phyloP scores from a whole-genome alignment of 1,284 basidiomycete species.

The Coniophora puteana region DNA sequence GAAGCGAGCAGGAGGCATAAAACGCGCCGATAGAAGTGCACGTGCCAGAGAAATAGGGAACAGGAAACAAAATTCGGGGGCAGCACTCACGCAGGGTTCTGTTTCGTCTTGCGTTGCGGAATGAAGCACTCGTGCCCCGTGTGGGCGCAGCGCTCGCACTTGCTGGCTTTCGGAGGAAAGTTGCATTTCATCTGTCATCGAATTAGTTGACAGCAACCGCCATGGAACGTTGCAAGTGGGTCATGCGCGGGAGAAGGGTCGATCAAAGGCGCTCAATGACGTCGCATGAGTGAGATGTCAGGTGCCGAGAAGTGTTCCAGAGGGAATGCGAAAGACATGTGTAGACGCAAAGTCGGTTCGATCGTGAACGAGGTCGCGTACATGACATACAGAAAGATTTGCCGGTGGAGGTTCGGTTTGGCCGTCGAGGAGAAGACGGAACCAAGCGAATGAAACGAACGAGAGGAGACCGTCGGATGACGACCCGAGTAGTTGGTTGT shows the following conservation, averaged over 20 bases:
- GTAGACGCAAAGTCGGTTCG: slow-evolving; percentile 5
- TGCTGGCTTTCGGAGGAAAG: slow-evolving; percentile 62
- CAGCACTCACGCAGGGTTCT: slow-evolving; percentile 69
- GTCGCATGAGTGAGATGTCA: neutral
- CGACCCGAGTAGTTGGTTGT: too few species aligned
- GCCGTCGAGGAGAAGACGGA: neutral
- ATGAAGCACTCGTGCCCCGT: slow-evolving; percentile 73
- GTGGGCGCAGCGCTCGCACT: slow-evolving; percentile 67
- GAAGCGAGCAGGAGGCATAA: slow-evolving; percentile 3
- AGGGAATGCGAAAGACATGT: slow-evolving; percentile 8
- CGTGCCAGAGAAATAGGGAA: slow-evolving; percentile 10
- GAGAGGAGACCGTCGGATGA: too few species aligned
- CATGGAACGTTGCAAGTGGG: neutral
- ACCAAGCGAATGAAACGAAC: slow-evolving; percentile 1
- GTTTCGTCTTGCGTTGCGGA: slow-evolving; percentile 72
- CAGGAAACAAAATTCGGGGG: slow-evolving; percentile 14
- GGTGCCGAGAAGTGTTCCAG: slow-evolving; percentile 5
- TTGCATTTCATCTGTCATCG: slow-evolving; percentile 72
- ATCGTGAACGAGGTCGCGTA: slow-evolving; percentile 6
- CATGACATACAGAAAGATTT: neutral
- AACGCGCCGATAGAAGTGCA: slow-evolving; percentile 6
- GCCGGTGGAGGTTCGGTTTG: neutral
- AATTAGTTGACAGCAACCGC: neutral
- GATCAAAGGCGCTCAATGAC: slow-evolving; percentile 10
- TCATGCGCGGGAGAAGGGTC: slow-evolving; percentile 1